Evolutionary conservation across 805 yeast genomes (phyloP).

Genomic region (Pichia pseudocactophila): DNA sequence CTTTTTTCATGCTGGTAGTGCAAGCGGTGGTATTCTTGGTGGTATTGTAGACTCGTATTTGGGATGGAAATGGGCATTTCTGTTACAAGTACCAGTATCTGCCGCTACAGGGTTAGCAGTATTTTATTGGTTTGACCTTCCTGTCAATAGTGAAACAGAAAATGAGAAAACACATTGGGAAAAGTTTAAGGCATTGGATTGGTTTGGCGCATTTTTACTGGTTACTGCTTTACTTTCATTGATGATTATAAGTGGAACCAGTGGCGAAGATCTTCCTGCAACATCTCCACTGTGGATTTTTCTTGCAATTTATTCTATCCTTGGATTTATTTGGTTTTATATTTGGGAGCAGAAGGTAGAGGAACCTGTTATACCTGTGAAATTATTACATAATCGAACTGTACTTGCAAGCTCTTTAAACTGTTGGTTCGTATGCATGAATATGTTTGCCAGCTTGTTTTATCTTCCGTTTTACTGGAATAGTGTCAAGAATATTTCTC

Average conservation of each 20-base stretch:
- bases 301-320: constrained; percentile 5
- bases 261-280: constrained; percentile 48
- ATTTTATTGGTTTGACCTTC: constrained; percentile 28
- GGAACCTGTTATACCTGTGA: constrained; percentile 63
- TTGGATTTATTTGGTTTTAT: constrained; percentile 14
- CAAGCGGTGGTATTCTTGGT: constrained; percentile 58
- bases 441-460: constrained; percentile 51
- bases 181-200: constrained; percentile 31
- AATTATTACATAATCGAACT: constrained; percentile 48
- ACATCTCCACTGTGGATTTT: constrained; percentile 35
- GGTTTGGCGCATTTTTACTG: constrained; percentile 50
- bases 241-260: constrained; percentile 57
- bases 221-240: constrained; percentile 49
- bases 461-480: constrained; percentile 60
- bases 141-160: constrained; percentile 15
- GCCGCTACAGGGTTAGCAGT: constrained; percentile 33
- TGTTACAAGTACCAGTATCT: constrained; percentile 45
- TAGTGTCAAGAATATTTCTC: constrained; percentile 20
- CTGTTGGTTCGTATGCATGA: constrained; percentile 66
- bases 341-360: constrained; percentile 13
- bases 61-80: constrained; percentile 64
- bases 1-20: constrained; percentile 68
- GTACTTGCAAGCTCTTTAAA: constrained; percentile 56
- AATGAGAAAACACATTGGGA: constrained; percentile 27
- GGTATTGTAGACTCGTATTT: constrained; percentile 43